Evolutionary conservation across 352 stramenopile genomes (phyloP).

Genomic region (Blastocystis sp.): DNA sequence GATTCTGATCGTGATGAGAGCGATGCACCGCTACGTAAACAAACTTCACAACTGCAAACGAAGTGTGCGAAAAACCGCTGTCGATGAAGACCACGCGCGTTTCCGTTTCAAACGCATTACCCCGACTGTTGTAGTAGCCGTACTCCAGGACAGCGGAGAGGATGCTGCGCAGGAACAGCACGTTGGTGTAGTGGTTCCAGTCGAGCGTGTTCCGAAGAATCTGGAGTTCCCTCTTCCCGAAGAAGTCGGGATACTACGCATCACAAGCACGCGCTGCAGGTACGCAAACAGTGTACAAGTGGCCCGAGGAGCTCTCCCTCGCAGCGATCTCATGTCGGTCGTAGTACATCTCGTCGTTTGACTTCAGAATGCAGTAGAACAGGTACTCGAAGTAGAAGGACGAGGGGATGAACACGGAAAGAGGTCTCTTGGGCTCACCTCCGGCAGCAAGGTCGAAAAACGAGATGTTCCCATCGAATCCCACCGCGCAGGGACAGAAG

Average conservation of each 20-base stretch:
- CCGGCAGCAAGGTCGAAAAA: neutral
- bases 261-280: neutral
- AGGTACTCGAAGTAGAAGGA: slow-evolving; percentile 38
- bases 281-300: neutral
- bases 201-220: neutral
- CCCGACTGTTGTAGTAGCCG: neutral
- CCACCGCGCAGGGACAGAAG: neutral
- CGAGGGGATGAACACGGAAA: neutral
- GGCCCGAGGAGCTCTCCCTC: neutral
- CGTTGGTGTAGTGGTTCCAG: neutral
- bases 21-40: neutral
- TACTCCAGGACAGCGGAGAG: neutral
- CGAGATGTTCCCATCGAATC: neutral
- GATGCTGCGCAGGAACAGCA: neutral
- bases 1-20: neutral
- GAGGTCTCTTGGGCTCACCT: neutral
- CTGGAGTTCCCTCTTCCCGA: neutral
- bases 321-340: neutral
- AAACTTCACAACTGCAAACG: neutral
- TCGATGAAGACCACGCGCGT: slow-evolving; percentile 6
- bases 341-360: slow-evolving; percentile 14
- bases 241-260: slow-evolving; percentile 6
- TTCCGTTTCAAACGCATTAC: neutral
- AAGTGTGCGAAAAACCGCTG: neutral
- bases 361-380: neutral